Evolutionary conservation across 2,329 filamentous ascomycete species (phyloP).

Genomic region (Ophidiomyces ophidiicola): DNA sequence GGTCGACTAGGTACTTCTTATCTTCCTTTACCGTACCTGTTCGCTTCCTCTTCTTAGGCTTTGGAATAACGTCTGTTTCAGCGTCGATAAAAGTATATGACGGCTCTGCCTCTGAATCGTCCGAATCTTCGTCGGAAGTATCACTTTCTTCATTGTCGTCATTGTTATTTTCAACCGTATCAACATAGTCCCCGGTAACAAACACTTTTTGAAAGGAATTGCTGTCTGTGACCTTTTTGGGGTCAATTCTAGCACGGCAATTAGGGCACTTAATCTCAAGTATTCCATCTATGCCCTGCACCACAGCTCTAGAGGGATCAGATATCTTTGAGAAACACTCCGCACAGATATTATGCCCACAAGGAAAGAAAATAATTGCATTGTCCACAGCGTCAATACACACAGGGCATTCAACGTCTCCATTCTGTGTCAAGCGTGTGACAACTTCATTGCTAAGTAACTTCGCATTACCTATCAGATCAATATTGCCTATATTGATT

Average conservation of each 20-base stretch:
- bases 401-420: constrained; percentile 66
- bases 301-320: constrained; percentile 48
- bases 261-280: constrained; percentile 56
- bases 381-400: constrained; percentile 67
- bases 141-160: constrained; percentile 31
- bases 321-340: constrained; percentile 62
- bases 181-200: constrained; percentile 44
- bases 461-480: constrained; percentile 52
- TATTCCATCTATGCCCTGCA: constrained; percentile 46
- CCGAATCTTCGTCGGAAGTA: constrained; percentile 20
- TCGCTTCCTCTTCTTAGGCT: constrained; percentile 32
- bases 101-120: neutral
- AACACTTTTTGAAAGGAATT: constrained; percentile 61
- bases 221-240: constrained; percentile 60
- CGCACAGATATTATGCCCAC: constrained; percentile 66
- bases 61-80: no score
- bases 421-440: constrained; percentile 48
- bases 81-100: neutral
- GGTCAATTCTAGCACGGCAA: constrained; percentile 57
- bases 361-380: constrained; percentile 67
- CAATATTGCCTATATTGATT: constrained; percentile 39
- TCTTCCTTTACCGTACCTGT: constrained; percentile 38
- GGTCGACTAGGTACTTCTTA: constrained; percentile 46
- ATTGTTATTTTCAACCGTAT: constrained; percentile 24
- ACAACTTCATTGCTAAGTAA: constrained; percentile 50